These are phyloP conservation scores for Wickerhamiella parazyma DNA, from an alignment of 805 yeast species.

Conservation along the genomic window DNA sequence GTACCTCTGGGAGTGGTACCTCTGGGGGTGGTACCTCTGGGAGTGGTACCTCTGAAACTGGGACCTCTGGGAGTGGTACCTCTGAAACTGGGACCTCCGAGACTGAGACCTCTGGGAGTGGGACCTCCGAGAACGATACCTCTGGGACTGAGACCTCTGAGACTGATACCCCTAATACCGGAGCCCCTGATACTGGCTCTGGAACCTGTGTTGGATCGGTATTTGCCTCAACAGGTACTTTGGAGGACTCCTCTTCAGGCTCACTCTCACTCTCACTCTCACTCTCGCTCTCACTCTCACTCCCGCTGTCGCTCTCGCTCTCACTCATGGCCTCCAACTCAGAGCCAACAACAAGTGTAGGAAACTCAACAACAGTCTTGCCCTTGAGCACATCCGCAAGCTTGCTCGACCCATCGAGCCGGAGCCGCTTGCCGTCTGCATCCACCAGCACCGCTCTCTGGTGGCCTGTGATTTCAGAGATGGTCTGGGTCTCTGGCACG, in stretches of 20 bases:
- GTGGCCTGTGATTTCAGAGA: conserved; percentile 1
- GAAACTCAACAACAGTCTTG: conserved; percentile 59
- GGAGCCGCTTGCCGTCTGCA: conserved; percentile 14
- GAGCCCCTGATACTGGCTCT: no score
- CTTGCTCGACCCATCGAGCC: conserved; percentile 17
- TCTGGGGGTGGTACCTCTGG: no score
- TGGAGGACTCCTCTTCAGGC: conserved; percentile 1
- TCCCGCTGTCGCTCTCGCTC: conserved; percentile 12
- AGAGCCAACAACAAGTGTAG: conserved; percentile 35
- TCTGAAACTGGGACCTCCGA: no score
- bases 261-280: no score
- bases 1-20: neutral
- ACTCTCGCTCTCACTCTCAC: conserved; percentile 11
- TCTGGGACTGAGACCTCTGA: neutral
- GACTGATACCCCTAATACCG: no score
- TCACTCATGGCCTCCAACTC: conserved; percentile 13
- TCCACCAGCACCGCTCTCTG: conserved; percentile 15
- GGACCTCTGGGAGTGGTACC: neutral
- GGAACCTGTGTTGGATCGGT: neutral
- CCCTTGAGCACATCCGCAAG: conserved; percentile 42
- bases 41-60: no score
- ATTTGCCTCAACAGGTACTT: neutral
- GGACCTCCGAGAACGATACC: no score
- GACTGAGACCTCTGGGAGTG: neutral
- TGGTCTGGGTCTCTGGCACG: conserved; percentile 15